Evolutionary conservation across 192 early-diverging fungal species (phyloP).

Genomic region (Funneliformis mosseae): DNA sequence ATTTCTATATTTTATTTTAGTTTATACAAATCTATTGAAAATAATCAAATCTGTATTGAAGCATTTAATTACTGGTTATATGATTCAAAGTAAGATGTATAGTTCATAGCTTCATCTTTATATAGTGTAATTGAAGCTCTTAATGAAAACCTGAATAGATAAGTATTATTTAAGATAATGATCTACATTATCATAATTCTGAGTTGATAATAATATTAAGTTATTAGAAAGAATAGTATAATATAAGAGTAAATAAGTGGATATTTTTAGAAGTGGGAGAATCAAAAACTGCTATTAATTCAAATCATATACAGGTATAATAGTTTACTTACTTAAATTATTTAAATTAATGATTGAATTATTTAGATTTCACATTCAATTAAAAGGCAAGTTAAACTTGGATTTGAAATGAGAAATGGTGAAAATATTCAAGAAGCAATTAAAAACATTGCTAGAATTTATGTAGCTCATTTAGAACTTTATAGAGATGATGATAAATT

Average conservation of each 20-base stretch:
- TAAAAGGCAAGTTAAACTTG: no score
- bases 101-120: background rate
- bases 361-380: no score
- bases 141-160: constrained; percentile 8
- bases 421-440: no score
- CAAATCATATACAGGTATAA: background rate
- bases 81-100: background rate
- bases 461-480: no score
- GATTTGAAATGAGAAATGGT: no score
- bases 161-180: background rate
- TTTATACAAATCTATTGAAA: background rate
- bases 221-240: background rate
- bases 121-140: background rate
- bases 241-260: constrained; percentile 5
- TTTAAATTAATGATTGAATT: no score
- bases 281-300: background rate
- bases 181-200: background rate
- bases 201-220: background rate
- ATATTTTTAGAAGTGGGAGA: background rate
- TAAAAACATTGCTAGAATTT: no score
- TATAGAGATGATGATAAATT: no score
- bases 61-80: background rate
- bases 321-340: no score
- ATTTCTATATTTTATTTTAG: background rate
- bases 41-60: background rate